Conservation (phyloP, 176 grass and related monocot genomes). For the Carex cristatella region DNA sequence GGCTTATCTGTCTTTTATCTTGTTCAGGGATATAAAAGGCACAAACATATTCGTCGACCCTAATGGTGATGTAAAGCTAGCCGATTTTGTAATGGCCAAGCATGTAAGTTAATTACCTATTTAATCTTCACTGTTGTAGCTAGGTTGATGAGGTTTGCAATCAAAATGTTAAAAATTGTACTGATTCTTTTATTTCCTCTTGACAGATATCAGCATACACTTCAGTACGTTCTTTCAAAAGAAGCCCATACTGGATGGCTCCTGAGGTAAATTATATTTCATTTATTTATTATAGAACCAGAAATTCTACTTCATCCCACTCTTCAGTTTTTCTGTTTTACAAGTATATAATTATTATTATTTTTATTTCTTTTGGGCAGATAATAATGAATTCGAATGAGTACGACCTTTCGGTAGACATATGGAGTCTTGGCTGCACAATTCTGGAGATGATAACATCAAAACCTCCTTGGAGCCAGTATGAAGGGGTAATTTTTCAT, state of each 20-base stretch:
- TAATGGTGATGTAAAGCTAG: conserved; percentile 90
- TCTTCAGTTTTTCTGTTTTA: background rate
- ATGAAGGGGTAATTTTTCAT: conserved; percentile 72
- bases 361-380: conserved; percentile 31
- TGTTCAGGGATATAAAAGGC: conserved; percentile 84
- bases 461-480: conserved; percentile 92
- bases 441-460: conserved; percentile 95
- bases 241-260: conserved; percentile 99
- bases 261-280: conserved; percentile 58
- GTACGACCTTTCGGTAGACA: conserved; percentile 95
- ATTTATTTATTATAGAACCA: background rate
- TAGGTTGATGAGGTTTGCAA: background rate
- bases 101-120: conserved; percentile 51
- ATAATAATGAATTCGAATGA: conserved; percentile 95
- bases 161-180: background rate
- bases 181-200: conserved; percentile 16
- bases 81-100: conserved; percentile 98
- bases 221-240: conserved; percentile 91
- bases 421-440: conserved; percentile 99
- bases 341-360: background rate
- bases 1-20: conserved; percentile 11
- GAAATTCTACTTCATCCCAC: background rate
- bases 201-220: conserved; percentile 70
- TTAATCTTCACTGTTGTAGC: background rate
- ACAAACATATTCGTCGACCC: conserved; percentile 99